These are phyloP conservation scores for Ogataea methylovora DNA, from an alignment of 805 yeast genomes.

Conservation along the genomic window DNA sequence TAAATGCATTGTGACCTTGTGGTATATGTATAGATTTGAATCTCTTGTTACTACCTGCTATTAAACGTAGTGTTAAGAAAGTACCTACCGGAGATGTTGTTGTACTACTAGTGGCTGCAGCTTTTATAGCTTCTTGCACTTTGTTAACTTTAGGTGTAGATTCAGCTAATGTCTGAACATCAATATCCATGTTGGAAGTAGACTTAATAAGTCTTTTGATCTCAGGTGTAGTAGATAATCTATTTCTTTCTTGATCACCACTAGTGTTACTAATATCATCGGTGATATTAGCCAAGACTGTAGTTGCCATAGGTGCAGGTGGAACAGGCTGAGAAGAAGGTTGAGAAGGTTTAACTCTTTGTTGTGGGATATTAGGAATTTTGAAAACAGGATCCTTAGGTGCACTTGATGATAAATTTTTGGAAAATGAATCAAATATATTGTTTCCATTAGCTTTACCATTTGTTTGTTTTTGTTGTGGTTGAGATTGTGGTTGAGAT, in stretches of 20 bases:
- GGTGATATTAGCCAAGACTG: too few species aligned
- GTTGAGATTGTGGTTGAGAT: constrained; percentile 6
- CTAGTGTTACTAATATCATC: too few species aligned
- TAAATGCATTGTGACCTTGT: constrained; percentile 59
- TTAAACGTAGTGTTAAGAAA: constrained; percentile 53
- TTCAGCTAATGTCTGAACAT: too few species aligned
- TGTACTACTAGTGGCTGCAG: neutral
- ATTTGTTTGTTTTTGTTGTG: neutral
- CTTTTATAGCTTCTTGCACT: too few species aligned
- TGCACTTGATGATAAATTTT: neutral
- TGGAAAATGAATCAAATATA: too few species aligned
- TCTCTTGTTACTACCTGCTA: constrained; percentile 18
- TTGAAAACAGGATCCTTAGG: constrained; percentile 3
- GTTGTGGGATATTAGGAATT: constrained; percentile 7
- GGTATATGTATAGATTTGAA: constrained; percentile 50
- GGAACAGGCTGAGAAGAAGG: too few species aligned
- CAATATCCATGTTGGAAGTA: too few species aligned
- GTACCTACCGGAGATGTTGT: constrained; percentile 43
- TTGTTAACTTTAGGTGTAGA: too few species aligned
- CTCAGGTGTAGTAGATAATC: too few species aligned
- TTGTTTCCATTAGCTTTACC: neutral
- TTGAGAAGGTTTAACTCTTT: constrained; percentile 1
- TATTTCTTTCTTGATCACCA: too few species aligned
- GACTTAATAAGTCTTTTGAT: too few species aligned
- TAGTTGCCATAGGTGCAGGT: too few species aligned